Conservation (phyloP, 1,284 basidiomycete genomes). For the Cutaneotrichosporon dermatis region DNA sequence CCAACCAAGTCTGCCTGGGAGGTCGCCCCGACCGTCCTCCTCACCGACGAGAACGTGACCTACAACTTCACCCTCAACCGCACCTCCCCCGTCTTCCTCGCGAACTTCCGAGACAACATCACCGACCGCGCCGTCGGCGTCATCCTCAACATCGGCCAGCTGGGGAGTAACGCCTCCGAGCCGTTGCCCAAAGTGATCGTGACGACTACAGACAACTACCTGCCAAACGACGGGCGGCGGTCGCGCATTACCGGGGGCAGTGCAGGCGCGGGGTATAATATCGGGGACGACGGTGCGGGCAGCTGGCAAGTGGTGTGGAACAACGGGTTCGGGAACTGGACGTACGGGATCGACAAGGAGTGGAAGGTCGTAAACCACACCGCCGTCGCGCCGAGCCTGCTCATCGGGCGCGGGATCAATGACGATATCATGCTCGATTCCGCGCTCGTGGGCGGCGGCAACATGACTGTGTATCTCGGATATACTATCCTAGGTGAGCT, state of each 20-base stretch:
- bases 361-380: background rate
- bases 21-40: conserved; percentile 4
- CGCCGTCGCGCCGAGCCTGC: background rate
- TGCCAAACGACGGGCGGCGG: background rate
- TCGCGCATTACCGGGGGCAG: background rate
- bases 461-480: conserved; percentile 1
- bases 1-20: background rate
- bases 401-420: conserved; percentile 9
- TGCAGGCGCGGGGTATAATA: background rate
- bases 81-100: background rate
- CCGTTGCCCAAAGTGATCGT: conserved; percentile 1
- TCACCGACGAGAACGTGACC: background rate
- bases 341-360: conserved; percentile 30
- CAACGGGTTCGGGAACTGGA: conserved; percentile 60
- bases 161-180: background rate
- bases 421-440: background rate
- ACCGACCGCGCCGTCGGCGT: background rate
- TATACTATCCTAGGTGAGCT: background rate
- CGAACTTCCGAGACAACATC: background rate
- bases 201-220: background rate
- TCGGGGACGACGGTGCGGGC: conserved; percentile 39
- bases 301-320: conserved; percentile 54
- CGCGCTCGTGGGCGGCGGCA: background rate
- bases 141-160: conserved; percentile 6
- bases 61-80: conserved; percentile 7